Evolutionary conservation across 2,329 filamentous ascomycete genomes (phyloP).

Genomic region (Ceratocystiopsis brevicomis): DNA sequence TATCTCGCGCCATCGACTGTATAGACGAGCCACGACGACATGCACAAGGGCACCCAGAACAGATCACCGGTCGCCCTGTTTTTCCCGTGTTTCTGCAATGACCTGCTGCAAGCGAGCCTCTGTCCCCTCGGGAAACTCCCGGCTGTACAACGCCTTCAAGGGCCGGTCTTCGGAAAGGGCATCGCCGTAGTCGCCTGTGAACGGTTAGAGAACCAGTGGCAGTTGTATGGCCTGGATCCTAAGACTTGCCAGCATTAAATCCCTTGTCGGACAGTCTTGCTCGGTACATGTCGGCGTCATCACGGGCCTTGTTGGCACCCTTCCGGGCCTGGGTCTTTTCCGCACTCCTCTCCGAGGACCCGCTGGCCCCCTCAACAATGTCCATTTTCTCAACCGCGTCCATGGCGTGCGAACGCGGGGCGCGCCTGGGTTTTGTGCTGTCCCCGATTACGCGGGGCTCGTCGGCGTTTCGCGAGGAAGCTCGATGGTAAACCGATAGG

Average conservation of each 20-base stretch:
- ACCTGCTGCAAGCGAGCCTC: slow-evolving; percentile 20
- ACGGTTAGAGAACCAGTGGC: not conserved
- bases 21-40: too few relatives aligned
- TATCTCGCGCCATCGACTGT: too few relatives aligned
- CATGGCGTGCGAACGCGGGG: not conserved
- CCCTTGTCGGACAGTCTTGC: slow-evolving; percentile 23
- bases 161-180: slow-evolving; percentile 23
- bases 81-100: not conserved
- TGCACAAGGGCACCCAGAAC: too few relatives aligned
- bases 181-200: slow-evolving; percentile 24
- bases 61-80: too few relatives aligned
- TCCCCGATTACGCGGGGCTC: too few relatives aligned
- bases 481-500: too few relatives aligned
- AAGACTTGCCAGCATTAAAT: slow-evolving; percentile 26
- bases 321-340: slow-evolving; percentile 14
- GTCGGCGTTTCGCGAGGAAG: too few relatives aligned
- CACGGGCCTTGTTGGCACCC: too few relatives aligned
- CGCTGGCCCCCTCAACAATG: slow-evolving; percentile 1
- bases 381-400: slow-evolving; percentile 8
- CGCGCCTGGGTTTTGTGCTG: not conserved
- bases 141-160: slow-evolving; percentile 10
- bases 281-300: slow-evolving; percentile 23
- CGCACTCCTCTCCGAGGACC: slow-evolving; percentile 5
- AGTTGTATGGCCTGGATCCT: slow-evolving; percentile 2
- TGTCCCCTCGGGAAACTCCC: slow-evolving; percentile 14